Percentiles rank a stretch among this genome's conserved stretches.
These are phyloP conservation scores for Selaginella tamariscina DNA, from an alignment of 75 land plant genomes.

Conservation along the genomic window DNA sequence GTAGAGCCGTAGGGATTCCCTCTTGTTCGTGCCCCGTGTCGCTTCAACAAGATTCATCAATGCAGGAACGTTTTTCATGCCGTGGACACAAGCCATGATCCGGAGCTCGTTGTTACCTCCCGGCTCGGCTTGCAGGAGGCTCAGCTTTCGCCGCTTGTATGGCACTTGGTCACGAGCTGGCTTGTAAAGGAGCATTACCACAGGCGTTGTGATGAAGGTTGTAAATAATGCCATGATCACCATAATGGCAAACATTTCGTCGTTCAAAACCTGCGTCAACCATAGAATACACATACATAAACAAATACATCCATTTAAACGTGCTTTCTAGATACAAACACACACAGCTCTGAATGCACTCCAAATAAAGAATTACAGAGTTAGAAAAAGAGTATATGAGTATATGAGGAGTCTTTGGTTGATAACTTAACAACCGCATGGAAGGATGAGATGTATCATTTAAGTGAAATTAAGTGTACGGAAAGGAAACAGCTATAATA, in stretches of 20 bases:
- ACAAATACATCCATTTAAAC: not conserved
- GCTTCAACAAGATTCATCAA: constrained; percentile 33
- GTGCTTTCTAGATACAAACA: too few species aligned
- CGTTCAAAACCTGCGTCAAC: constrained; percentile 52
- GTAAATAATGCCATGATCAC: constrained; percentile 86
- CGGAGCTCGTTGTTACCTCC: constrained; percentile 25
- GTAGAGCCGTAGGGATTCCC: constrained; percentile 21
- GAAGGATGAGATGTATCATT: too few species aligned
- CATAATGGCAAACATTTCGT: constrained; percentile 69
- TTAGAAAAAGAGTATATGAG: too few species aligned
- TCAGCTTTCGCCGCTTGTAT: constrained; percentile 41
- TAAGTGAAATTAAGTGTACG: too few species aligned
- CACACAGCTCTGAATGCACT: too few species aligned
- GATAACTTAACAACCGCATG: too few species aligned
- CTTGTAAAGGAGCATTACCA: constrained; percentile 56
- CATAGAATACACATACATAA: not conserved
- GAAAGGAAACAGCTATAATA: too few species aligned
- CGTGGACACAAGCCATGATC: constrained; percentile 41
- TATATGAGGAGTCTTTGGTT: too few species aligned
- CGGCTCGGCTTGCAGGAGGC: not conserved
- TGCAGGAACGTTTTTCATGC: constrained; percentile 28
- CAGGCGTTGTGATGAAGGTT: constrained; percentile 82
- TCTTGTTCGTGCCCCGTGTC: constrained; percentile 20
- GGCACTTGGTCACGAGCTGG: constrained; percentile 46
- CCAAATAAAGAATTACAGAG: too few species aligned